These are phyloP conservation scores for Russula sp. DNA, from an alignment of 768 basidiomycete species.

Conservation along the genomic window DNA sequence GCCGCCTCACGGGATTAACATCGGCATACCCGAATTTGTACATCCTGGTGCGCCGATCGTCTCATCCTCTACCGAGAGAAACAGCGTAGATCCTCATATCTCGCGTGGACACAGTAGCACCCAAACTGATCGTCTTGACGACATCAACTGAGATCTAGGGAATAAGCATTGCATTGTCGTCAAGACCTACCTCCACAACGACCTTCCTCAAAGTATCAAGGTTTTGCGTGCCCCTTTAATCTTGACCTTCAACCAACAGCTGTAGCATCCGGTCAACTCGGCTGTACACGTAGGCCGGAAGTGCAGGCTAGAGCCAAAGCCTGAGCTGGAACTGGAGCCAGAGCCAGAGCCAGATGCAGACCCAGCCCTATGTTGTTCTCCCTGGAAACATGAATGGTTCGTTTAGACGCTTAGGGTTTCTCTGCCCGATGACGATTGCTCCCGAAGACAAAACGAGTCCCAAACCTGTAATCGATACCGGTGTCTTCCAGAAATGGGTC, in stretches of 20 bases:
- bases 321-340: not conserved
- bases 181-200: not conserved
- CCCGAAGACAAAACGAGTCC: not conserved
- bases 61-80: not conserved
- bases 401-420: conserved; percentile 10
- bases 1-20: not conserved
- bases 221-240: not conserved
- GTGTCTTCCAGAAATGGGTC: not conserved
- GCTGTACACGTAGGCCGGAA: not conserved
- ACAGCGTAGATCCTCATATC: not conserved
- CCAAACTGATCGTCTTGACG: conserved; percentile 1
- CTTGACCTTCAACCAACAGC: not conserved
- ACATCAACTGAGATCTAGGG: not conserved
- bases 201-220: not conserved
- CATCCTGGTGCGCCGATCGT: not conserved
- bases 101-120: not conserved
- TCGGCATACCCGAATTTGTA: not conserved
- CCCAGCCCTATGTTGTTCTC: not conserved
- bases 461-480: conserved; percentile 2
- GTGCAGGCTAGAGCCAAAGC: not conserved
- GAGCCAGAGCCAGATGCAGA: not conserved
- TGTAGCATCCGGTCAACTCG: not conserved
- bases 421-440: not conserved
- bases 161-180: not conserved
- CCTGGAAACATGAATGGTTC: conserved; percentile 4